Conservation (phyloP, 1,284 basidiomycete species). For the Puccinia horiana region DNA sequence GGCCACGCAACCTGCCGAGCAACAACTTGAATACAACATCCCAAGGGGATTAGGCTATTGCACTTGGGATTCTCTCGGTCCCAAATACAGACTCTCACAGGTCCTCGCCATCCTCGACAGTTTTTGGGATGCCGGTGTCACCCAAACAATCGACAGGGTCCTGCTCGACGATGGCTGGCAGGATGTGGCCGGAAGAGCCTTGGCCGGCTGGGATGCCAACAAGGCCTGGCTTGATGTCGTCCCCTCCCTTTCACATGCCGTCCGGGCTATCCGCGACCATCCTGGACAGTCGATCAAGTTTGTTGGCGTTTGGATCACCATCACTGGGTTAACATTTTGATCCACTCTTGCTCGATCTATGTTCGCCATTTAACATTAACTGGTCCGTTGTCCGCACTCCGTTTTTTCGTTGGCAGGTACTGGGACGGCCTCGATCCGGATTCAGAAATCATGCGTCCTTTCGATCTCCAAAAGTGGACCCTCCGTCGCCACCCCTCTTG, state of each 20-base stretch:
- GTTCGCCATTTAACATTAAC: not conserved
- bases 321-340: constrained; percentile 20
- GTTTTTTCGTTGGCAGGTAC: constrained; percentile 27
- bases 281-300: not conserved
- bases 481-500: not conserved
- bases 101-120: constrained; percentile 11
- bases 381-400: not conserved
- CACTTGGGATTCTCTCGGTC: constrained; percentile 24
- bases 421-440: constrained; percentile 31
- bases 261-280: not conserved
- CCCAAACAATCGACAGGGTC: not conserved
- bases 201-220: constrained; percentile 14
- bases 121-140: not conserved
- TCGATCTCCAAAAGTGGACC: constrained; percentile 24
- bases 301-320: constrained; percentile 31
- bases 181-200: not conserved
- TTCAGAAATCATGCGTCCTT: constrained; percentile 17
- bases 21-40: not conserved
- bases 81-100: constrained; percentile 12
- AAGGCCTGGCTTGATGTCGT: constrained; percentile 8
- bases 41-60: constrained; percentile 15
- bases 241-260: not conserved
- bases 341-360: not conserved
- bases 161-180: constrained; percentile 39
- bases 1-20: not conserved